Evolutionary conservation across 2,329 filamentous ascomycete species (phyloP), one percentile per base, ranked within the genome.

Genomic region (Mariannaea elegans): DNA sequence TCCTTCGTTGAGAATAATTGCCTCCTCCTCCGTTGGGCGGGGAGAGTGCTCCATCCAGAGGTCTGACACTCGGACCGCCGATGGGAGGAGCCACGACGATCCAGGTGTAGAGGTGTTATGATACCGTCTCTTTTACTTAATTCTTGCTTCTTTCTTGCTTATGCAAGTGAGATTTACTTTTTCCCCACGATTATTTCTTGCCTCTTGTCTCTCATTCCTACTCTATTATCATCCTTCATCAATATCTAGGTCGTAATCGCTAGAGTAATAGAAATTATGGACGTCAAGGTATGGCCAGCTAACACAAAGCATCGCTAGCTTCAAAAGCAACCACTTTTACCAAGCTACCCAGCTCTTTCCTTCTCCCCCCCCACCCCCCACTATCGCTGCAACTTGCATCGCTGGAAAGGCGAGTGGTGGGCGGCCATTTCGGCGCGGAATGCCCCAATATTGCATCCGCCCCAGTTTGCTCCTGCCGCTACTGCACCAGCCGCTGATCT

Each of bases 401-500:
- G 21, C 44, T 41, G 36, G 10, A 19, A 21, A 18, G 12, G 36
- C 49, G 29, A 23, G 18, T 44, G 55, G 49, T 63, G 69, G n/a
- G 55, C 51, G 55, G 61, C 54, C 36, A 44, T 58, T 46, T 69
- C 65, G 67, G 67, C 64, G 67, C 67, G 68, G 69, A 59, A 54
- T 59, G 56, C 56, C 56, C 56, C 56, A 59, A 59, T 41, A 49
- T 45, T 45, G 41, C 44, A 47, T 19, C 32, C 38, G 45, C 56
- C 56, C 50, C 56, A 69, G 67, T 55, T 38, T 63, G 54, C 63
- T 65, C 63, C 61, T 62, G 63, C 65, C 63, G 34, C 67, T 69
- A 70, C 67, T 68, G 65, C 67, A 64, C 56, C 59, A 62, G 49
- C 65, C 65, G 62, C 59, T 32, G 64, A 68, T 62, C 24, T 67